Evolutionary conservation across 148 eudicot species (phyloP).

Genomic region (Mesembryanthemum crystallinum): DNA sequence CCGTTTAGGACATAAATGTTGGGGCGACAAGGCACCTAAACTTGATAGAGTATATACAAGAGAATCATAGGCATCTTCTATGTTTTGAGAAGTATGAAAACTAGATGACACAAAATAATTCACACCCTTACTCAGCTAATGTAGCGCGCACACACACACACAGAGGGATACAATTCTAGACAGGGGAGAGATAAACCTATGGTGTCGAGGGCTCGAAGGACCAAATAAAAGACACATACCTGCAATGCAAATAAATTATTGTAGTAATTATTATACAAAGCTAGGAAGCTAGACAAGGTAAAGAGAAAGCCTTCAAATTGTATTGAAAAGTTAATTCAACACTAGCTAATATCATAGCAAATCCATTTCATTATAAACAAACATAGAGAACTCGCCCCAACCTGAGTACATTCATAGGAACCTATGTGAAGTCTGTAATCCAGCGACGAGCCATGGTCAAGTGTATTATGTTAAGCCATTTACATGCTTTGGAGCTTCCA

Average conservation of each 20-base stretch:
- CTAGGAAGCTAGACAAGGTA: background rate
- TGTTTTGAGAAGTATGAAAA: background rate
- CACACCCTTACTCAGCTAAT: background rate
- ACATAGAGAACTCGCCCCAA: too few species aligned
- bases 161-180: background rate
- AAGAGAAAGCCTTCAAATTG: background rate
- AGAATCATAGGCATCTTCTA: background rate
- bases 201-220: constrained; percentile 95
- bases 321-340: background rate
- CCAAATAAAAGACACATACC: constrained; percentile 92
- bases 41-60: background rate
- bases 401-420: too few species aligned
- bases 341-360: background rate
- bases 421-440: too few species aligned
- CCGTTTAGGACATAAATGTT: constrained; percentile 10
- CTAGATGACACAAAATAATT: background rate
- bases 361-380: background rate
- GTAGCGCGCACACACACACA: background rate
- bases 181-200: constrained; percentile 56
- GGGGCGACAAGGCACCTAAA: background rate
- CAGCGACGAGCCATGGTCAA: too few species aligned
- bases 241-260: constrained; percentile 28
- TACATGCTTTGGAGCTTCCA: too few species aligned
- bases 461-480: too few species aligned
- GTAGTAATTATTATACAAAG: background rate